Percentiles rank a stretch among this genome's conserved stretches.
phyloP scores from a whole-genome alignment of 2,329 filamentous ascomycete species.

The Aureobasidium lini region DNA sequence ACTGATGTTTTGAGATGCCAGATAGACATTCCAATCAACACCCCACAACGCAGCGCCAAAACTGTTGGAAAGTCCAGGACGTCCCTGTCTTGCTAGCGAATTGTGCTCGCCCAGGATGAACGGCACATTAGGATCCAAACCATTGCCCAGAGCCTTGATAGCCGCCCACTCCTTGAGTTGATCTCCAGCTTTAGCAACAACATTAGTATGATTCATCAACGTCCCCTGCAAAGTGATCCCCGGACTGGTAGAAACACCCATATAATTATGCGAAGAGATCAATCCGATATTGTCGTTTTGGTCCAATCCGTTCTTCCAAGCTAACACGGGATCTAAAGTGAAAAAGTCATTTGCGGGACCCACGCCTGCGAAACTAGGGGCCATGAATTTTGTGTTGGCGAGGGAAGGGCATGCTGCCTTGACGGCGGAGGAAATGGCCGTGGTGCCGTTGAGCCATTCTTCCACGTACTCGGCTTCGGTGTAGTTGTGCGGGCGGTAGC shows the following conservation, averaged over 20 bases:
- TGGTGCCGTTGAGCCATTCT: conserved; percentile 52
- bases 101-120: conserved; percentile 57
- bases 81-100: conserved; percentile 55
- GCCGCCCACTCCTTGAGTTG: conserved; percentile 42
- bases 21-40: conserved; percentile 54
- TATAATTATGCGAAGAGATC: conserved; percentile 56
- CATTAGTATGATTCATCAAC: conserved; percentile 56
- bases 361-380: conserved; percentile 50
- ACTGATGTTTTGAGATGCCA: conserved; percentile 48
- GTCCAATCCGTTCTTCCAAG: conserved; percentile 50
- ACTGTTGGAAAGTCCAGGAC: conserved; percentile 54
- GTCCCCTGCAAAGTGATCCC: conserved; percentile 56
- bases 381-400: conserved; percentile 44
- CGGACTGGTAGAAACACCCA: conserved; percentile 50
- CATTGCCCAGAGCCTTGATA: conserved; percentile 31
- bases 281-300: conserved; percentile 42
- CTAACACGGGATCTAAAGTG: conserved; percentile 39
- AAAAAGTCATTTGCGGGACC: conserved; percentile 30
- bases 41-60: conserved; percentile 61
- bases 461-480: conserved; percentile 48
- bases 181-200: conserved; percentile 39
- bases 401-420: conserved; percentile 45
- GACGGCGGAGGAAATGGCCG: conserved; percentile 41
- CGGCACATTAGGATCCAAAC: conserved; percentile 32
- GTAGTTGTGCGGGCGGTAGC: conserved; percentile 47